These are phyloP conservation scores for Nadsonia commutata DNA, from an alignment of 1,139 yeast genomes.

Conservation along the genomic window DNA sequence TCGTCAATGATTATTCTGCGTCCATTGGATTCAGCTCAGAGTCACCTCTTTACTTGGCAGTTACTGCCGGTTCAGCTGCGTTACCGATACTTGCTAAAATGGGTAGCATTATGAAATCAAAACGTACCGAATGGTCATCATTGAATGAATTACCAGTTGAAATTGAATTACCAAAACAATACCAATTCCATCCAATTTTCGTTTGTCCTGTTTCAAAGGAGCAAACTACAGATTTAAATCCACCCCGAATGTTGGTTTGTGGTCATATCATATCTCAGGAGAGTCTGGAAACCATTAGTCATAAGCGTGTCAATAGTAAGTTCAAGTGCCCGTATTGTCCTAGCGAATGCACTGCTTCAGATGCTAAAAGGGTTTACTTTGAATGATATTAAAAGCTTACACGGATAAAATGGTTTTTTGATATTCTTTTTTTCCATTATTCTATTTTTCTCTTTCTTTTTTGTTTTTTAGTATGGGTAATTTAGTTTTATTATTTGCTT, in stretches of 20 bases:
- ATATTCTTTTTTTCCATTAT: too few relatives aligned
- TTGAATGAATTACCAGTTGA: slow-evolving; percentile 46
- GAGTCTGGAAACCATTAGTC: slow-evolving; percentile 30
- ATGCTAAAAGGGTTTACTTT: slow-evolving; percentile 18
- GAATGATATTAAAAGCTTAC: too few relatives aligned
- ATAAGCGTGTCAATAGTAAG: slow-evolving; percentile 20
- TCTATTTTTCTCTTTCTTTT: too few relatives aligned
- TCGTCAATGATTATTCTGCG: slow-evolving; percentile 55
- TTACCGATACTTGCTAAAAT: slow-evolving; percentile 62
- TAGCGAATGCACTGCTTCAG: slow-evolving; percentile 19
- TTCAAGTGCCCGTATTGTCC: slow-evolving; percentile 66
- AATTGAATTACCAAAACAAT: slow-evolving; percentile 35
- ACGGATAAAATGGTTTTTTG: too few relatives aligned
- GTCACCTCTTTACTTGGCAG: slow-evolving; percentile 53
- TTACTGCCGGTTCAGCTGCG: slow-evolving; percentile 58
- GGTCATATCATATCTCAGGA: slow-evolving; percentile 45
- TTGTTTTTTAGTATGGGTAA: too few relatives aligned
- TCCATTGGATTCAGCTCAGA: slow-evolving; percentile 49
- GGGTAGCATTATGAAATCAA: slow-evolving; percentile 32
- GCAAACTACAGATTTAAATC: slow-evolving; percentile 48
- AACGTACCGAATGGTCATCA: slow-evolving; percentile 43
- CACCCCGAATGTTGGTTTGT: slow-evolving; percentile 51
- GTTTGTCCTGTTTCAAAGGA: slow-evolving; percentile 87
- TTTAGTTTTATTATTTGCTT: too few relatives aligned
- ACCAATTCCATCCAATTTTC: slow-evolving; percentile 66